Conservation (phyloP, 2,329 filamentous ascomycete genomes). For the Onygenales sp. region DNA sequence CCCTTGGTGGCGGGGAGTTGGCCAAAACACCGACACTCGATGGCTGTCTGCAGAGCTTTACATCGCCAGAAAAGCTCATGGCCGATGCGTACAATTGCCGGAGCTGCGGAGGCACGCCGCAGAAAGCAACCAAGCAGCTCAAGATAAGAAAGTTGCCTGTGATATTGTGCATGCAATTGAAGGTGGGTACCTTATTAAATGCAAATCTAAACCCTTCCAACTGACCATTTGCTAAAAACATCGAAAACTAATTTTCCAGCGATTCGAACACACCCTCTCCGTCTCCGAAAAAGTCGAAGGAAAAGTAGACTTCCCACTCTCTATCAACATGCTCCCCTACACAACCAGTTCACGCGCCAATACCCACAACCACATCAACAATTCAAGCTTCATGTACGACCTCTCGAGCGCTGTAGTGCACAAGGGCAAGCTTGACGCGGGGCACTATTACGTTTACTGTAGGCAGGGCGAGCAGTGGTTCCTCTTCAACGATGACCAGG, state of each 20-base stretch:
- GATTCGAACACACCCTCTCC: constrained; percentile 67
- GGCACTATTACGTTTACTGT: constrained; percentile 87
- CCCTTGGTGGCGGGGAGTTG: constrained; percentile 27
- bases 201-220: neutral
- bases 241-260: constrained; percentile 25
- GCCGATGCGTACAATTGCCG: constrained; percentile 77
- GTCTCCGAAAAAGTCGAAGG: constrained; percentile 81
- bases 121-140: constrained; percentile 75
- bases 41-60: constrained; percentile 79
- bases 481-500: constrained; percentile 89
- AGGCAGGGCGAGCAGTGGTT: constrained; percentile 85
- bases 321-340: constrained; percentile 85
- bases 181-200: constrained; percentile 46
- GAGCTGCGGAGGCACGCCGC: constrained; percentile 60
- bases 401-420: constrained; percentile 86
- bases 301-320: constrained; percentile 72
- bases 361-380: constrained; percentile 7
- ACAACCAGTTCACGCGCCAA: constrained; percentile 52
- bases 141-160: constrained; percentile 79
- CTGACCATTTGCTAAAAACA: neutral
- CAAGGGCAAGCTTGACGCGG: constrained; percentile 84
- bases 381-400: constrained; percentile 65
- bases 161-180: constrained; percentile 84
- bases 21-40: constrained; percentile 41
- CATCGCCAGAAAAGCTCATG: constrained; percentile 64